Percentiles rank a stretch among this genome's conserved stretches.
phyloP scores from a whole-genome alignment of 1,139 yeast genomes.

The Magnusiomyces sp. region DNA sequence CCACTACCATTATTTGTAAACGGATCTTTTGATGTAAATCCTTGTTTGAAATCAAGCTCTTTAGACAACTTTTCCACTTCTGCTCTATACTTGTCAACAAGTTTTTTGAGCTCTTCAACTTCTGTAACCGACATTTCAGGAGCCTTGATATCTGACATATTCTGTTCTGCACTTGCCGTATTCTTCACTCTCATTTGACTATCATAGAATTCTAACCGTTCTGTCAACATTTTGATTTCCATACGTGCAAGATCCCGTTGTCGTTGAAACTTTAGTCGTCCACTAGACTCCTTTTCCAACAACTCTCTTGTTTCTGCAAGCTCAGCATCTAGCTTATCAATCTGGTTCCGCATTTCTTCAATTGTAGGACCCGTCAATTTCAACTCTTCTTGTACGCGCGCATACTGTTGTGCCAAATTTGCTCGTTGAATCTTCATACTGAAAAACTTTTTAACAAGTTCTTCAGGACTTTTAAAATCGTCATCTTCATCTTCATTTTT shows the following conservation, averaged over 20 bases:
- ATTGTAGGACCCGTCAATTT: slow-evolving; percentile 25
- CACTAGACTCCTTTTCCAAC: slow-evolving; percentile 29
- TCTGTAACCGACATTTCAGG: too few species aligned
- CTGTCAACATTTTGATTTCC: slow-evolving; percentile 53
- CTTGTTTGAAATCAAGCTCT: too few species aligned
- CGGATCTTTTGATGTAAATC: too few species aligned
- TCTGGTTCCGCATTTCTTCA: slow-evolving; percentile 29
- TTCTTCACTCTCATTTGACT: too few species aligned
- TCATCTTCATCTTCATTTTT: slow-evolving; percentile 26
- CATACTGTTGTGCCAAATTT: slow-evolving; percentile 28
- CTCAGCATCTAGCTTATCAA: slow-evolving; percentile 31
- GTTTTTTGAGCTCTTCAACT: slow-evolving; percentile 27
- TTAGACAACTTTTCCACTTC: too few species aligned
- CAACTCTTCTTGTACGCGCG: slow-evolving; percentile 30
- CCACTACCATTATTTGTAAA: too few species aligned
- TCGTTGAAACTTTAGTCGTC: slow-evolving; percentile 41
- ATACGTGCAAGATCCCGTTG: slow-evolving; percentile 48
- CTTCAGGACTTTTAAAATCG: slow-evolving; percentile 28
- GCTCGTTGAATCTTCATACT: slow-evolving; percentile 28
- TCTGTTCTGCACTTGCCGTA: too few species aligned
- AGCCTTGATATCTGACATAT: too few species aligned
- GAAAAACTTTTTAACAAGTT: slow-evolving; percentile 28
- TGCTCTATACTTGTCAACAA: too few species aligned
- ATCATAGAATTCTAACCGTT: slow-evolving; percentile 37
- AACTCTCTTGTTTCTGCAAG: slow-evolving; percentile 32